Conservation (phyloP, 768 basidiomycete genomes). For the Paxillus ammoniavirescens region DNA sequence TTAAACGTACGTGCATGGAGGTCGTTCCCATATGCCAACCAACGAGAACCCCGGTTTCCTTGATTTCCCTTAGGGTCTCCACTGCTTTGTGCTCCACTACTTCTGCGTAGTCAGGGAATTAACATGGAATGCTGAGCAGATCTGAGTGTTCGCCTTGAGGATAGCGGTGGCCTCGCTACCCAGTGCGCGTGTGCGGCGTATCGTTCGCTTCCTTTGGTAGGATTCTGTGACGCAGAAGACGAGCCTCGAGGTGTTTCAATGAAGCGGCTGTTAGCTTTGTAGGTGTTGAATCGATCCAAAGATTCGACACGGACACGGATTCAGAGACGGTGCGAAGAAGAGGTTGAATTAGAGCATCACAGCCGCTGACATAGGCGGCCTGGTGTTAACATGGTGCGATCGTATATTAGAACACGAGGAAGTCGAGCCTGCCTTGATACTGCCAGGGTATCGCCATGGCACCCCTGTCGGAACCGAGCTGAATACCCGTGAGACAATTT, state of each 20-base stretch:
- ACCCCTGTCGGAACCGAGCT: no score
- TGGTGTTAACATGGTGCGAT: not conserved
- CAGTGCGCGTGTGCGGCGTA: constrained; percentile 16
- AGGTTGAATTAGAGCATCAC: not conserved
- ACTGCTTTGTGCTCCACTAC: constrained; percentile 30
- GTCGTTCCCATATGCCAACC: no score
- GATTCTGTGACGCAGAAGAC: constrained; percentile 1
- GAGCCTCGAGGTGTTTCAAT: not conserved
- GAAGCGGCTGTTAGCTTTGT: constrained; percentile 13
- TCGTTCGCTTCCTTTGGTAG: constrained; percentile 30
- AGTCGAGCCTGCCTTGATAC: no score
- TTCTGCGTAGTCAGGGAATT: constrained; percentile 47
- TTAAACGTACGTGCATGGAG: not conserved
- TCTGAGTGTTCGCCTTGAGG: constrained; percentile 38
- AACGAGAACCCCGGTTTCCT: no score
- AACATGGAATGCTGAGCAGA: constrained; percentile 38
- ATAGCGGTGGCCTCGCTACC: constrained; percentile 46
- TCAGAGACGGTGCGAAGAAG: no score
- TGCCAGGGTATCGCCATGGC: no score
- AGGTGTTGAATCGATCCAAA: constrained; percentile 33
- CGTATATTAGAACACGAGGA: not conserved
- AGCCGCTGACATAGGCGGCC: not conserved
- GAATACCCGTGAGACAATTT: not conserved
- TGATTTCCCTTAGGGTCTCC: not conserved
- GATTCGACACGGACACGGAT: constrained; percentile 6